These are phyloP conservation scores for Pythium myriotylum DNA, from an alignment of 352 stramenopile genomes.

Conservation along the genomic window DNA sequence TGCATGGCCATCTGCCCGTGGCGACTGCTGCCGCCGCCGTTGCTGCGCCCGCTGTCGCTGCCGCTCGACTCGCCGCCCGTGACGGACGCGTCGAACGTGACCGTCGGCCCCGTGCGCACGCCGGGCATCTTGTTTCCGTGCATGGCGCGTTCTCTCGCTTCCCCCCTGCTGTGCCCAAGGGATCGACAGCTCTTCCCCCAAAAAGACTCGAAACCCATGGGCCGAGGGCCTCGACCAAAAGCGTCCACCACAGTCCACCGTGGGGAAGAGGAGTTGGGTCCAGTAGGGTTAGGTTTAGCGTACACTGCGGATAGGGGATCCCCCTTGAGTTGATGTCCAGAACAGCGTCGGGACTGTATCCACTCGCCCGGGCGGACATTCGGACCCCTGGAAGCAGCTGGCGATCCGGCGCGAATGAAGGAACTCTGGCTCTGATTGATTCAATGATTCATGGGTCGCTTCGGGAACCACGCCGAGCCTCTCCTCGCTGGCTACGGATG, in stretches of 20 bases:
- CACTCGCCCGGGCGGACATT: constrained; percentile 14
- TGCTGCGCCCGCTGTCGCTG: constrained; percentile 43
- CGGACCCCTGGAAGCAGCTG: constrained; percentile 19
- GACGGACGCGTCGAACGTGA: constrained; percentile 76
- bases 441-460: no score
- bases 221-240: not conserved
- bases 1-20: constrained; percentile 6
- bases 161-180: not conserved
- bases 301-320: not conserved
- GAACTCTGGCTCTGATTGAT: no score
- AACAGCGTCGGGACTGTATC: no score
- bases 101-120: constrained; percentile 35
- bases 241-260: constrained; percentile 20
- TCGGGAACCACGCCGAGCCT: no score
- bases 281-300: not conserved
- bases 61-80: constrained; percentile 49
- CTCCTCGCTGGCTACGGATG: no score
- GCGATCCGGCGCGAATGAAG: constrained; percentile 1
- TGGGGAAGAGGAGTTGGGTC: not conserved
- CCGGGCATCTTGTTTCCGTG: constrained; percentile 49
- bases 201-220: constrained; percentile 2
- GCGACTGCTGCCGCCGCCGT: constrained; percentile 4
- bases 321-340: not conserved
- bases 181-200: not conserved
- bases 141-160: constrained; percentile 4